Evolutionary conservation across 2,329 filamentous ascomycete genomes (phyloP).

Genomic region (Acephala macrosclerotiorum): DNA sequence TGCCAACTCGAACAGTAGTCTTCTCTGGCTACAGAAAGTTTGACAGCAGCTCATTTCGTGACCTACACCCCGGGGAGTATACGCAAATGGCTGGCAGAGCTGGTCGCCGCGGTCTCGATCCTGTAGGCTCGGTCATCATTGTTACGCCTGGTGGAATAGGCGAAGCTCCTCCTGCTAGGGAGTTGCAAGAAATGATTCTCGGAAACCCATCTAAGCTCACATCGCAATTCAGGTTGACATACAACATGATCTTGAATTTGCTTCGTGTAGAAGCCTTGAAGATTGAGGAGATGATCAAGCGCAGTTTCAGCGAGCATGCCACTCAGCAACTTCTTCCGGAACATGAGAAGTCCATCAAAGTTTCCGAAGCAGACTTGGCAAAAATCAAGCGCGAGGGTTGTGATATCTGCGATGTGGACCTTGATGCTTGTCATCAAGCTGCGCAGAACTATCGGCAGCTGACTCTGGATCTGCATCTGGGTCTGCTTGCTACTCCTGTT

Average conservation of each 20-base stretch:
- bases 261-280: constrained; percentile 95
- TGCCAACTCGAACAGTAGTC: constrained; percentile 94
- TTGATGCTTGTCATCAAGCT: constrained; percentile 83
- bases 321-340: constrained; percentile 94
- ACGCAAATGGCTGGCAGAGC: constrained; percentile 98
- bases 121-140: constrained; percentile 93
- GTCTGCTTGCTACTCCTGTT: constrained; percentile 79
- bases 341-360: constrained; percentile 91
- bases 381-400: constrained; percentile 90
- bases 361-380: constrained; percentile 89
- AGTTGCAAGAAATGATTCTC: constrained; percentile 92
- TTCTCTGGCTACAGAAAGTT: constrained; percentile 98
- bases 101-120: constrained; percentile 89
- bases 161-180: constrained; percentile 84
- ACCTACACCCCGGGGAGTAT: constrained; percentile 92
- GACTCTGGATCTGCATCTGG: constrained; percentile 82
- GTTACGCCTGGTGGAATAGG: constrained; percentile 76
- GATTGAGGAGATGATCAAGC: constrained; percentile 99
- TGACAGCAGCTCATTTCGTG: constrained; percentile 90
- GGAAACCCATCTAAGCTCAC: constrained; percentile 94
- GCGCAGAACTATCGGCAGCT: constrained; percentile 80
- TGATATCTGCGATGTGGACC: constrained; percentile 78
- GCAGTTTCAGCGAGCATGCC: constrained; percentile 97
- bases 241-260: constrained; percentile 99
- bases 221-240: constrained; percentile 95